Base-by-base conservation (phyloP, 73 alveolate species). In the Effrenium voratum region DNA sequence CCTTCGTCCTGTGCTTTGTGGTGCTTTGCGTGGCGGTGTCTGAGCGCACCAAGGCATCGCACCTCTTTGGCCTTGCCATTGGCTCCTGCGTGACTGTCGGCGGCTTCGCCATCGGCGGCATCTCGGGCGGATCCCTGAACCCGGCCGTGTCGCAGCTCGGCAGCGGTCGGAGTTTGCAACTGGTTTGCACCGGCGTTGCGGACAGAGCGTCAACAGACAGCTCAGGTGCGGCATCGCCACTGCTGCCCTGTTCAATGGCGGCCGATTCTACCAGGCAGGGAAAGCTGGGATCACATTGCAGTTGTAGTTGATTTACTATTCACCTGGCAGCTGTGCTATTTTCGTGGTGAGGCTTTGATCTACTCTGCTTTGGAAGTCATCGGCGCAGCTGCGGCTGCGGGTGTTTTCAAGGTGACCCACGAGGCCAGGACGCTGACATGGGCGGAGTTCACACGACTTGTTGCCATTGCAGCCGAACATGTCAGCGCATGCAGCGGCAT, bases 11-110 rank as follows among this genome's bases (percentile, higher is more conserved):
- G 6, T 38, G 49, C 95, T 63, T 38, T 44, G 95, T 87, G 46
- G 95, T 87, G 38, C 95, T 87, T 5, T 87, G 84, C 41, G 95
- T 87, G 47, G 95, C 95, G 10, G 79, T 84, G 43, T 60, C 95
- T 6, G 63, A 60, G 47, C 50, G 63, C 24, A 87, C 95, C 34
- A 59, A 59, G 72, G 70, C 66, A 19, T 87, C 95, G 36, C 66
- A 87, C 68, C 45, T 60, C 83, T 87, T 87, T 36, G 95, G 95
- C 16, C 66, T 87, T 66, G 95, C 95, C 83, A 87, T 87, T 66
- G 95, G 95, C 63, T 60, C 83, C 72, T 87, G 95, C 49, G 95
- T 87, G 66, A 87, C 95, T 22, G 95, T 66, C 15, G 95, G 95
- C 24, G 95, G 95, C 49, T 59, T 87, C 68, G 95, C 95, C 38